Evolutionary conservation across 306 rosid species (phyloP).

Genomic region (Carpinus fangiana): DNA sequence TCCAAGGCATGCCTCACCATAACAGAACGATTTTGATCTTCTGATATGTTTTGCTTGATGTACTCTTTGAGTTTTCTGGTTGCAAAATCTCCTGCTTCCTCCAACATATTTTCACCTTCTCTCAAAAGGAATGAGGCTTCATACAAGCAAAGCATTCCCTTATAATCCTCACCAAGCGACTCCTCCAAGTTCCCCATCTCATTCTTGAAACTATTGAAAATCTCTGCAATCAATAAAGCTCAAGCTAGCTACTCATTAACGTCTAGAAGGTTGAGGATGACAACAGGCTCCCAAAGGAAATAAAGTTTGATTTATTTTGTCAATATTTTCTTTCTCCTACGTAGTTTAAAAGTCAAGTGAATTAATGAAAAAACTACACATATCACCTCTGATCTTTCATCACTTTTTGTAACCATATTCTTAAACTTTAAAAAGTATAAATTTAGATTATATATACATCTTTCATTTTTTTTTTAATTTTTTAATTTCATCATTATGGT

Average conservation of each 20-base stretch:
- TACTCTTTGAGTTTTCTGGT: not conserved
- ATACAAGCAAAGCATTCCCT: constrained; percentile 17
- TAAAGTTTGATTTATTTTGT: no score
- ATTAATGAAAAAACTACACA: not conserved
- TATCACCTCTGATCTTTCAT: no score
- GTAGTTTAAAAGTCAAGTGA: no score
- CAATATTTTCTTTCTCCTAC: no score
- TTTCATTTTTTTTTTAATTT: no score
- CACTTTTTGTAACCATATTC: no score
- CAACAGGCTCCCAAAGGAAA: no score
- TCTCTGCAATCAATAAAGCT: not conserved
- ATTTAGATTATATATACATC: no score
- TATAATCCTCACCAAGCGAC: not conserved
- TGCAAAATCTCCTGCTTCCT: constrained; percentile 18
- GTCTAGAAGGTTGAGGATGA: no score
- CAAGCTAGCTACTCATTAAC: no score
- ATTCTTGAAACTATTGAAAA: constrained; percentile 4
- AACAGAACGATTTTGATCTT: not conserved
- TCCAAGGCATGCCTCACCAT: constrained; percentile 24
- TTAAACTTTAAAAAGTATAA: no score
- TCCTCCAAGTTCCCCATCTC: not conserved
- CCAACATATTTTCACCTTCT: constrained; percentile 14
- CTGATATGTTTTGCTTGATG: not conserved
- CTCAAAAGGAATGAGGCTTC: constrained; percentile 16
- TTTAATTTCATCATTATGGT: no score